These are phyloP conservation scores for Globomyces sp. DNA, from an alignment of 371 early-diverging fungal species.

Conservation along the genomic window DNA sequence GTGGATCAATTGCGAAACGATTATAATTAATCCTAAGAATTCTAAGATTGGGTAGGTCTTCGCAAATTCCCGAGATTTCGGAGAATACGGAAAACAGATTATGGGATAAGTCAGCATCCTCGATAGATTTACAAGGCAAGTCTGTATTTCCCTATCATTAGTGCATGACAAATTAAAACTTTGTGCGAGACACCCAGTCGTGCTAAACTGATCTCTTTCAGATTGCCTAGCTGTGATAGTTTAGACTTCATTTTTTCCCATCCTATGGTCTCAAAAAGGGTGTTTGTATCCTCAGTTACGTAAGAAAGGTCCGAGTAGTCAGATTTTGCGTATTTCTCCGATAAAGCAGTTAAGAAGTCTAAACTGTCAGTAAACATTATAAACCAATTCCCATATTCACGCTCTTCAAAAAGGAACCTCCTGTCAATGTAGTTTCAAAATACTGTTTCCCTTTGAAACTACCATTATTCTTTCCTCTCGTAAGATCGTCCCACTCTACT, in stretches of 20 bases:
- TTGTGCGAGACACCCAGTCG: constrained; percentile 39
- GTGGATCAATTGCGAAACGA: constrained; percentile 37
- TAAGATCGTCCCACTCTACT: constrained; percentile 17
- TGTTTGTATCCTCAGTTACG: constrained; percentile 27
- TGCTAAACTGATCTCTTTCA: constrained; percentile 58
- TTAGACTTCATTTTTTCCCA: constrained; percentile 69
- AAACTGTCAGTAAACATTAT: constrained; percentile 13
- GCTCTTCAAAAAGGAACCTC: constrained; percentile 68
- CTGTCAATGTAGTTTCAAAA: constrained; percentile 64
- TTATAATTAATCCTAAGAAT: constrained; percentile 63
- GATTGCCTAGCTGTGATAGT: constrained; percentile 42
- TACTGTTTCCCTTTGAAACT: constrained; percentile 41
- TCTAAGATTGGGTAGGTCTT: constrained; percentile 54
- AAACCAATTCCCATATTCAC: constrained; percentile 38
- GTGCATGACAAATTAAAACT: constrained; percentile 13
- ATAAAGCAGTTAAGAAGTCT: constrained; percentile 55
- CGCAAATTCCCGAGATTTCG: constrained; percentile 58
- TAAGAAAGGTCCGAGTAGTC: neutral
- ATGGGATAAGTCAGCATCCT: constrained; percentile 72
- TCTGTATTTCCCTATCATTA: constrained; percentile 37
- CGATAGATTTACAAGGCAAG: constrained; percentile 41
- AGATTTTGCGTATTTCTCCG: constrained; percentile 49
- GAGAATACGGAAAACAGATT: constrained; percentile 64
- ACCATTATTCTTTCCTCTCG: constrained; percentile 47
- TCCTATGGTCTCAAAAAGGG: constrained; percentile 75